These are phyloP conservation scores for Yamadazyma laniorum DNA, from an alignment of 805 yeast species.

Conservation along the genomic window DNA sequence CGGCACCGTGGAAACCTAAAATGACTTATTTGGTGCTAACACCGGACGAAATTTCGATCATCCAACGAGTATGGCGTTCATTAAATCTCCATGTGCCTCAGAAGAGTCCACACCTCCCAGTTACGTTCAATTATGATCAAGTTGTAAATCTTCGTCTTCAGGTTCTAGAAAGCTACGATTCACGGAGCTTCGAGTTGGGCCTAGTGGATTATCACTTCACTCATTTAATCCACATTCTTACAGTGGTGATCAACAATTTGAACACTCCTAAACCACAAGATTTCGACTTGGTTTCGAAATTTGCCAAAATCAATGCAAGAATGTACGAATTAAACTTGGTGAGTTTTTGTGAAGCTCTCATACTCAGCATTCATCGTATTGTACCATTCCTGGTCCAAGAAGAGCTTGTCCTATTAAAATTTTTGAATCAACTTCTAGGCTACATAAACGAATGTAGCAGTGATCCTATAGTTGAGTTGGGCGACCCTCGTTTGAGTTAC, in stretches of 20 bases:
- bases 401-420: slow-evolving; percentile 8
- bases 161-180: neutral
- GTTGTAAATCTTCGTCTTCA: neutral
- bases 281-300: slow-evolving; percentile 5
- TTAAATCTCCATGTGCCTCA: neutral
- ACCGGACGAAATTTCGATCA: slow-evolving; percentile 54
- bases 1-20: no score
- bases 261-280: slow-evolving; percentile 1
- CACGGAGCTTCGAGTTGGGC: neutral
- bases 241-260: slow-evolving; percentile 2
- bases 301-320: slow-evolving; percentile 12
- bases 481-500: slow-evolving; percentile 13
- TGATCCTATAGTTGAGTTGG: slow-evolving; percentile 10
- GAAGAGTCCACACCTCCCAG: neutral
- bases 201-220: slow-evolving; percentile 1
- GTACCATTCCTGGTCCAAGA: neutral
- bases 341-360: slow-evolving; percentile 9
- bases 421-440: slow-evolving; percentile 9
- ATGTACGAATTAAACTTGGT: slow-evolving; percentile 12
- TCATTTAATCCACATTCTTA: slow-evolving; percentile 2
- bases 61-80: slow-evolving; percentile 2
- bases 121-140: slow-evolving; percentile 1
- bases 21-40: slow-evolving; percentile 41
- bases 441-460: slow-evolving; percentile 1
- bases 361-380: slow-evolving; percentile 3